phyloP scores from a whole-genome alignment of 306 rosid genomes.

The Canavalia ensiformis region DNA sequence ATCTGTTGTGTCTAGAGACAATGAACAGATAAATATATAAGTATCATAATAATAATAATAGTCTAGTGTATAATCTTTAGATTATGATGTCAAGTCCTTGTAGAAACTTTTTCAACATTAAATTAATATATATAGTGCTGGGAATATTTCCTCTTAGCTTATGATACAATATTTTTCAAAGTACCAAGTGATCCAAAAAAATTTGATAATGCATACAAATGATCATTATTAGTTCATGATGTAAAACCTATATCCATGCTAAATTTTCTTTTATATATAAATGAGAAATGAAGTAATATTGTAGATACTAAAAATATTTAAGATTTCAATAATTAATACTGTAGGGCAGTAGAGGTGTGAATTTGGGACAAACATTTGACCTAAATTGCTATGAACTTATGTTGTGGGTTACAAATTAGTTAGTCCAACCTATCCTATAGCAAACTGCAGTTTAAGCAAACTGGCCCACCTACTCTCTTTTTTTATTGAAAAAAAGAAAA shows the following conservation, averaged over 20 bases:
- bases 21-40: neutral
- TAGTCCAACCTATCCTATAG: no score
- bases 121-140: neutral
- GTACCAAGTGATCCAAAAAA: neutral
- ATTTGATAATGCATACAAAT: neutral
- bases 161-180: neutral
- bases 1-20: constrained; percentile 67
- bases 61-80: neutral
- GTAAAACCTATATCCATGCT: neutral
- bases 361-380: no score
- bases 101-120: neutral
- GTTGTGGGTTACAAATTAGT: no score
- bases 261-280: no score
- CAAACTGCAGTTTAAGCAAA: no score
- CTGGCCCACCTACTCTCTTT: no score
- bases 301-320: no score
- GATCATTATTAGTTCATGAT: neutral
- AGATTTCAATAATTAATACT: no score
- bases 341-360: no score
- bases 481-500: no score
- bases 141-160: neutral
- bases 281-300: no score
- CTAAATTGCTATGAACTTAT: no score
- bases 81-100: neutral
- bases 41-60: neutral